Base-by-base conservation (phyloP, 1,284 basidiomycete genomes). In the Austroboletus niveus region DNA sequence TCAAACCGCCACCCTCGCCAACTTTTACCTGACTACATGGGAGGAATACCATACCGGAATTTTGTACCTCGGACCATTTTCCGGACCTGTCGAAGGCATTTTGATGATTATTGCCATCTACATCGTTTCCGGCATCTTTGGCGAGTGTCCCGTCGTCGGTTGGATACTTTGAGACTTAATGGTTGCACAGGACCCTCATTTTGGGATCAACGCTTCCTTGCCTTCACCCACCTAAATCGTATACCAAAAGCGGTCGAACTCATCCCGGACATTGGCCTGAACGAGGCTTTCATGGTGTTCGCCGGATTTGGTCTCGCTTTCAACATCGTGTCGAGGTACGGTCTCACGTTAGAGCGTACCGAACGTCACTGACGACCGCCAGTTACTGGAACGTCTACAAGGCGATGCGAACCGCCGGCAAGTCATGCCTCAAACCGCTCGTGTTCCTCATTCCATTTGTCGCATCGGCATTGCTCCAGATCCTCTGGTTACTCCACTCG, bases 21-120 rank as follows among this genome's bases (percentile, higher is more conserved):
- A 93, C 72, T 99, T 99, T 68, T 98, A 98, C 70, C 78, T 98
- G 40, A 89, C 92, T 1, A 97, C 94, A 5, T 98, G 96, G 96
- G 96, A 99, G 66, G 96, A 99, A 71, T 96, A 91, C 64, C 90
- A 99, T 69, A 99, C 96, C 2, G 91, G 92, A 27, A 85, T 87
- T 56, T 75, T 98, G 7, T 97, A 86, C 73, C 84, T 97, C 15
- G 92, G 92, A n/a, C 84, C 87, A 29, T 98, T 97, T 71, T 96
- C 92, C 9, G 96, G 96, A 1, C 96, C 96, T 0, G 92, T 98
- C 2, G 96, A 98, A 70, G 96, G 96, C 9, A 98, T 99, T 61
- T 73, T 99, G 45, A 81, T 98, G 70, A 87, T 98, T 53, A 79
- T 89, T 29, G 68, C 63, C 11, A 84, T 98, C 53, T 98, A 89